Percentiles rank a stretch among this genome's conserved stretches.
phyloP scores from a whole-genome alignment of 2,329 filamentous ascomycete species.

The Ascochyta koolunga region DNA sequence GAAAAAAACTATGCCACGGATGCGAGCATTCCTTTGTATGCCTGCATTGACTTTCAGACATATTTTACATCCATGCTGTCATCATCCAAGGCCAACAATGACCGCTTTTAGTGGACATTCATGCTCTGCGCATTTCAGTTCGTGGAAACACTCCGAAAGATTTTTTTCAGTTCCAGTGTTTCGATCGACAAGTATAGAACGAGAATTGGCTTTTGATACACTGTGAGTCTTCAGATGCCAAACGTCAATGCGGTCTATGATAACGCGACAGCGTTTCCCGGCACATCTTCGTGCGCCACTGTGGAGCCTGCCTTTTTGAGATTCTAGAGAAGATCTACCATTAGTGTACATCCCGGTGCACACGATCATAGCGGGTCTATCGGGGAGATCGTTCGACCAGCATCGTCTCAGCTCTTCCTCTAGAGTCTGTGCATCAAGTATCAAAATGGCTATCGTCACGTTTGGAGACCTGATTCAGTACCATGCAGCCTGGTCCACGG shows the following conservation, averaged over 20 bases:
- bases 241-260: constrained; percentile 39
- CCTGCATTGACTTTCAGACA: background rate
- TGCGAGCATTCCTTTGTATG: background rate
- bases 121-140: background rate
- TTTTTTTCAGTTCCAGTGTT: constrained; percentile 19
- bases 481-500: constrained; percentile 9
- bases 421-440: constrained; percentile 25
- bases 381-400: constrained; percentile 33
- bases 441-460: constrained; percentile 26
- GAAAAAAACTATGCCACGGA: background rate
- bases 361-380: constrained; percentile 13
- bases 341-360: constrained; percentile 18
- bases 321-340: constrained; percentile 31
- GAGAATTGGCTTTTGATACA: constrained; percentile 36
- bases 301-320: constrained; percentile 12
- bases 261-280: constrained; percentile 30
- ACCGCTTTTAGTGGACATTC: background rate
- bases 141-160: background rate
- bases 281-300: constrained; percentile 5
- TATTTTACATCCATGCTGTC: background rate
- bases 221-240: constrained; percentile 31
- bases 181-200: constrained; percentile 34
- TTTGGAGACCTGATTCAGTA: constrained; percentile 19
- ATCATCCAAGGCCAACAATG: background rate
- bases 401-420: constrained; percentile 32